Conservation (phyloP, 768 basidiomycete genomes). For the Boletus pseudopeckii region DNA sequence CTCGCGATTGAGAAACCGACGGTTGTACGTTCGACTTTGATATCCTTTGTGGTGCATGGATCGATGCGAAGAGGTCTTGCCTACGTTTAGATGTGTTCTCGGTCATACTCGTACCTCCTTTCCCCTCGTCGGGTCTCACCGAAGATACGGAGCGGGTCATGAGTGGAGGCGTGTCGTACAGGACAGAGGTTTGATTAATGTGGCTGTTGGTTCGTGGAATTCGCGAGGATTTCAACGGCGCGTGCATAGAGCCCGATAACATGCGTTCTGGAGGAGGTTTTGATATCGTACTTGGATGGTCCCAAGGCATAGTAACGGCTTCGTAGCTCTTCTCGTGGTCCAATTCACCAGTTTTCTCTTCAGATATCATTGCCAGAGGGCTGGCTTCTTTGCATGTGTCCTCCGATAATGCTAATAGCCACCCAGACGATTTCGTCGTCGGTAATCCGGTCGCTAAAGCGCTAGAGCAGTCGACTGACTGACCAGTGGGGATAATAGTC, state of each 20-base stretch:
- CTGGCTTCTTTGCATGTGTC: neutral
- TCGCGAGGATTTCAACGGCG: neutral
- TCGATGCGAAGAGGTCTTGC: conserved; percentile 6
- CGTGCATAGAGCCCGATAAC: conserved; percentile 14
- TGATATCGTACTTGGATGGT: neutral
- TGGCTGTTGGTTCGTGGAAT: neutral
- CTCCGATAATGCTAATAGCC: neutral
- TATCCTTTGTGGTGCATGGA: conserved; percentile 8
- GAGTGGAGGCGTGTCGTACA: neutral
- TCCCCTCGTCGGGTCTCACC: neutral
- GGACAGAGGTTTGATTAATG: neutral
- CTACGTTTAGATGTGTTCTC: neutral
- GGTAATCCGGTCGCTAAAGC: neutral
- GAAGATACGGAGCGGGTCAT: neutral
- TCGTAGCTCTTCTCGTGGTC: neutral
- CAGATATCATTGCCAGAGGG: neutral
- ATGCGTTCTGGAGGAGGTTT: conserved; percentile 3
- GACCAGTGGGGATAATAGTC: neutral
- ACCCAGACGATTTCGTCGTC: neutral
- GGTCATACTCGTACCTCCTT: neutral
- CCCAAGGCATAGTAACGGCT: neutral
- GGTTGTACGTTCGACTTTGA: neutral
- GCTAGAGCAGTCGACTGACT: neutral
- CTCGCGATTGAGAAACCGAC: neutral
- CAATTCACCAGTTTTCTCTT: neutral